A percentile compares a stretch with the other conserved stretches of the same genome.
Conservation (phyloP, 2,329 filamentous ascomycete genomes). For the Talaromyces sp. region DNA sequence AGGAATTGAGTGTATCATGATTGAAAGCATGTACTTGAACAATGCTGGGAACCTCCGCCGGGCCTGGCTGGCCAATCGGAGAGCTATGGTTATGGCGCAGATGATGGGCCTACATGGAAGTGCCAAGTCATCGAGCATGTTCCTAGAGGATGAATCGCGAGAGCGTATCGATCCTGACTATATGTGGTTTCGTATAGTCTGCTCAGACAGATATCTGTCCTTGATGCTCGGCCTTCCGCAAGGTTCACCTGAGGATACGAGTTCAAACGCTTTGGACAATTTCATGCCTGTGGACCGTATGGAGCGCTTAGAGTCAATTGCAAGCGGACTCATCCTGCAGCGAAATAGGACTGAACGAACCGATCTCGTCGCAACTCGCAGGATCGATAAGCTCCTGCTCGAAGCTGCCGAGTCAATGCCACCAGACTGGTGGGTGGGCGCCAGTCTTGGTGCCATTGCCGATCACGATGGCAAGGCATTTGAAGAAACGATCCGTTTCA, state of each 20-base stretch:
- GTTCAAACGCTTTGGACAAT: conserved; percentile 45
- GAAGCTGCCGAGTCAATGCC: conserved; percentile 2
- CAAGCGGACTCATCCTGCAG: conserved; percentile 48
- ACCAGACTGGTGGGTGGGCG: conserved; percentile 3
- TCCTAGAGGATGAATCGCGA: conserved; percentile 25
- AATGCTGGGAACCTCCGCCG: conserved; percentile 42
- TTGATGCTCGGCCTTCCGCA: conserved; percentile 44
- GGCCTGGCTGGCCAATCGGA: conserved; percentile 38
- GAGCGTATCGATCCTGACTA: conserved; percentile 9
- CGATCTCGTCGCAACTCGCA: neutral
- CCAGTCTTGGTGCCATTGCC: neutral
- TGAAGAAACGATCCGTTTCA: conserved; percentile 3
- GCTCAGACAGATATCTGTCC: conserved; percentile 38
- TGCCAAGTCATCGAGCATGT: neutral
- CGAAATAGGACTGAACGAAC: conserved; percentile 36
- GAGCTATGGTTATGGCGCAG: conserved; percentile 43
- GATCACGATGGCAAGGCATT: neutral
- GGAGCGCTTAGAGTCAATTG: conserved; percentile 45
- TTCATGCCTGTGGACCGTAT: conserved; percentile 39
- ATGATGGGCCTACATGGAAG: conserved; percentile 35
- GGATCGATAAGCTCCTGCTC: conserved; percentile 4
- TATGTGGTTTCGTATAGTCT: conserved; percentile 42
- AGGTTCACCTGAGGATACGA: conserved; percentile 32
- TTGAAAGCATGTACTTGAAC: conserved; percentile 40
- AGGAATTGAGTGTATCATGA: conserved; percentile 42